A percentile compares a stretch with the other conserved stretches of the same genome.
These are phyloP conservation scores for Diaporthe nobilis DNA, from an alignment of 2,329 filamentous ascomycete species.

Conservation along the genomic window DNA sequence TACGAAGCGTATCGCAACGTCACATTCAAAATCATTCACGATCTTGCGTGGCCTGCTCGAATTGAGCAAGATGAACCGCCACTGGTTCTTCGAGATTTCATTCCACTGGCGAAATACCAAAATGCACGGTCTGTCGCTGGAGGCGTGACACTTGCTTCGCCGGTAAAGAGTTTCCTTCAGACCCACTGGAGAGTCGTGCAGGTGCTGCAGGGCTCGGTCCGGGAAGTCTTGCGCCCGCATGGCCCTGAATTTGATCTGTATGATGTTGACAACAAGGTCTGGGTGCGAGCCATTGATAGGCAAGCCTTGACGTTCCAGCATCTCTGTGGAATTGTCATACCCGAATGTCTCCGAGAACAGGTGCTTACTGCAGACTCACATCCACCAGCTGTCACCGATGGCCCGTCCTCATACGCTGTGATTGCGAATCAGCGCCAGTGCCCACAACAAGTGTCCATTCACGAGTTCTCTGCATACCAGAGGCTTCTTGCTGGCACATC, in stretches of 20 bases:
- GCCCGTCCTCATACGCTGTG: conserved; percentile 68
- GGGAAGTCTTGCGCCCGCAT: conserved; percentile 24
- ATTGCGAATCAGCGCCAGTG: conserved; percentile 65
- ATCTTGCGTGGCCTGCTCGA: too few species aligned
- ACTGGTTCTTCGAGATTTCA: too few species aligned
- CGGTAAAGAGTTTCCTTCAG: conserved; percentile 29
- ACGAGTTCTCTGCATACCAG: conserved; percentile 69
- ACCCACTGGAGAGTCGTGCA: conserved; percentile 32
- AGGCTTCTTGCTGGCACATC: conserved; percentile 60
- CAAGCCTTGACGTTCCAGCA: conserved; percentile 58
- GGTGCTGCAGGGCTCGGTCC: background rate
- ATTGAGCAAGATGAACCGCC: too few species aligned
- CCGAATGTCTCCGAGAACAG: conserved; percentile 43
- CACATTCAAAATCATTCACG: too few species aligned
- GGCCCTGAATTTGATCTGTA: conserved; percentile 25
- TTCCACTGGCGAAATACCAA: too few species aligned
- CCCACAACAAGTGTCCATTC: conserved; percentile 59
- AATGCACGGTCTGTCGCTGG: background rate
- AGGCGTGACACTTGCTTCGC: conserved; percentile 22
- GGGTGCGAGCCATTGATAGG: conserved; percentile 13
- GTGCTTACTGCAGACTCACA: background rate
- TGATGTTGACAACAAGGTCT: background rate
- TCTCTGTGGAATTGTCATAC: conserved; percentile 52
- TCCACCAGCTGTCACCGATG: too few species aligned
- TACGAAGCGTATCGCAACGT: too few species aligned